Evolutionary conservation across 192 early-diverging fungal species (phyloP).

Genomic region (Coemansia sp.): DNA sequence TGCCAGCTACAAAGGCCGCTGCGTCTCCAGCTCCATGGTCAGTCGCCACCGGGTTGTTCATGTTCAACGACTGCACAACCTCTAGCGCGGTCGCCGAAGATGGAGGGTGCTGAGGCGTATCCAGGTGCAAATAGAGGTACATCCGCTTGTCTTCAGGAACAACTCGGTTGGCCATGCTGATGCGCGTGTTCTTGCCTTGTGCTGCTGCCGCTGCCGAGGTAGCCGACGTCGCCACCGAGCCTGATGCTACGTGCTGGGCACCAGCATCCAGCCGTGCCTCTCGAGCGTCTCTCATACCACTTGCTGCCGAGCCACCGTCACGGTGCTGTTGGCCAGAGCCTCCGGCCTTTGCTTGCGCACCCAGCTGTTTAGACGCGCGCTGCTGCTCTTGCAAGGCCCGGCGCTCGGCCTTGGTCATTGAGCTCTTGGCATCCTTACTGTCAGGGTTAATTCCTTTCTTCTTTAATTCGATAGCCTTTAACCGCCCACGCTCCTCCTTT

Average conservation of each 20-base stretch:
- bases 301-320: slow-evolving; percentile 14
- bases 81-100: slow-evolving; percentile 34
- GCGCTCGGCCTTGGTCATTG: slow-evolving; percentile 89
- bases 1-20: slow-evolving; percentile 29
- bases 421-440: slow-evolving; percentile 45
- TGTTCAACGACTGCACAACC: slow-evolving; percentile 8
- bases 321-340: background rate
- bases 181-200: background rate
- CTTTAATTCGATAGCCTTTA: slow-evolving; percentile 36
- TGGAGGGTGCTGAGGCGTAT: slow-evolving; percentile 44
- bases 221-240: background rate
- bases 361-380: slow-evolving; percentile 67
- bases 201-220: background rate
- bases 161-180: slow-evolving; percentile 35
- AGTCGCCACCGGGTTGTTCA: slow-evolving; percentile 14
- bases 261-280: slow-evolving; percentile 9
- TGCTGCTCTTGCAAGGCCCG: slow-evolving; percentile 82
- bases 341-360: background rate
- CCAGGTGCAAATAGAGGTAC: slow-evolving; percentile 48
- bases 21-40: slow-evolving; percentile 28
- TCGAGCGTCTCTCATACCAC: slow-evolving; percentile 4
- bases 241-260: slow-evolving; percentile 10
- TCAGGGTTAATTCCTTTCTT: slow-evolving; percentile 24
- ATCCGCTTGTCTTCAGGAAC: slow-evolving; percentile 47
- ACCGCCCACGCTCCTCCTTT: slow-evolving; percentile 43